Conservation (phyloP, 257 asterid genomes). For the Solanum paucissectum region DNA sequence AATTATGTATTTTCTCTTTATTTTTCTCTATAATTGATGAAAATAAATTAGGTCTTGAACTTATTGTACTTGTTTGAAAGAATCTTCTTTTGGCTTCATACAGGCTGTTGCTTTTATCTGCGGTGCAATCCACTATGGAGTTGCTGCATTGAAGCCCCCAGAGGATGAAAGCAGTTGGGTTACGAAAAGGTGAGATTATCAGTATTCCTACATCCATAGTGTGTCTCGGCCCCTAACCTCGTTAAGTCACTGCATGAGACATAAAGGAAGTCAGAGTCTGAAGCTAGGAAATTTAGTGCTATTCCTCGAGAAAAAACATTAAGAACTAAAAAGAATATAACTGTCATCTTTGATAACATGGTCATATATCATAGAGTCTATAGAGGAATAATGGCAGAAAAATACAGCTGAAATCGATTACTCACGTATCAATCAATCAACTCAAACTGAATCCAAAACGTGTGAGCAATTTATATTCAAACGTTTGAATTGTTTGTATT, state of each 20-base stretch:
- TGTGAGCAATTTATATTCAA: not conserved
- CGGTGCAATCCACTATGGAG: conserved; percentile 58
- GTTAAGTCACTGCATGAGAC: not conserved
- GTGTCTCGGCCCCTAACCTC: not conserved
- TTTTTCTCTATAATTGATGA: not conserved
- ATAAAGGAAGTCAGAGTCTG: not conserved
- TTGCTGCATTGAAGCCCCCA: conserved; percentile 31
- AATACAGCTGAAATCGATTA: not conserved
- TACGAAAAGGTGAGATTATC: conserved; percentile 41
- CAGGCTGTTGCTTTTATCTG: conserved; percentile 86
- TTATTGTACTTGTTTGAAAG: not conserved
- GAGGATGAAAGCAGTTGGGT: conserved; percentile 34
- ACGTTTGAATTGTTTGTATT: conserved; percentile 2
- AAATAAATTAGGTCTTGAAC: not conserved
- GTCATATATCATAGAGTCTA: not conserved
- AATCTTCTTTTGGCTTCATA: conserved; percentile 10
- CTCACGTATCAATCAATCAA: not conserved
- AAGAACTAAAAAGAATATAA: not conserved
- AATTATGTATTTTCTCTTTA: not conserved
- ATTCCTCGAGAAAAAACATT: not conserved
- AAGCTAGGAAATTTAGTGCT: not conserved
- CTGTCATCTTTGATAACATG: not conserved
- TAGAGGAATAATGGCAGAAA: not conserved
- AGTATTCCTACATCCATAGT: not conserved
- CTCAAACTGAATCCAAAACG: not conserved